Base-by-base conservation (phyloP, 1,284 basidiomycete genomes). In the Inonotus hispidus region DNA sequence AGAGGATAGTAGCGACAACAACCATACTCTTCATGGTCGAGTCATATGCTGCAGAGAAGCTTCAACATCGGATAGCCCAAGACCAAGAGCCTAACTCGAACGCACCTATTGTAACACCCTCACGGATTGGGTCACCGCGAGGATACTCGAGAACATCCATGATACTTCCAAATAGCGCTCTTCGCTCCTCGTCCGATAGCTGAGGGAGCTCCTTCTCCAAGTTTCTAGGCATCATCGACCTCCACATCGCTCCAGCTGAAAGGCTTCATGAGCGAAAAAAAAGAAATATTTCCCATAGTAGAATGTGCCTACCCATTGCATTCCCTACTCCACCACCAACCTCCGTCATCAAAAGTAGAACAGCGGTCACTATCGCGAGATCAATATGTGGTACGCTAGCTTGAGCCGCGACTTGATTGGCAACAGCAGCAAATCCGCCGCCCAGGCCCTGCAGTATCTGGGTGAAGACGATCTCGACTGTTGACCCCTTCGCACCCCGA, bases 351-450 rank as follows among this genome's bases (percentile, higher is more conserved):
- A 95, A 79, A 37, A 94, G 77, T 14, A 93, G 84, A 64, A 93
- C 78, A 0, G 93, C 92, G 3, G 89, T 94, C 58, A 88, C 88
- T 66, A 88, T 85, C 0, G 90, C 92, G 21, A 94, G 85, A 66
- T 94, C 90, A 29, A 75, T 72, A 69, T 92, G 91, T 0, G 84
- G 77, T 1, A 93, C 91, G 10, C 84, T 78, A 2, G 89, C 90
- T 71, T 95, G 93, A 0, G 90, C 86, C 41, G 83, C 86, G 60
- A 93, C 87, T 71, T 90, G 88, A 3, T 82, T 77, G 7, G 85
- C 75, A 53, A 87, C 78, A 1, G 87, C 81, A 0, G 90, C 86
- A 65, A 93, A 82, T 23, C 92, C 93, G 27, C 90, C 91, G 13
- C 90, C 91, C 14, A 88, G 74, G 57, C 90, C 90, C 73, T 92